Percentiles rank a stretch among this genome's conserved stretches.
phyloP scores from a whole-genome alignment of 2,329 filamentous ascomycete species.

The Phyllosticta citrichinensis region DNA sequence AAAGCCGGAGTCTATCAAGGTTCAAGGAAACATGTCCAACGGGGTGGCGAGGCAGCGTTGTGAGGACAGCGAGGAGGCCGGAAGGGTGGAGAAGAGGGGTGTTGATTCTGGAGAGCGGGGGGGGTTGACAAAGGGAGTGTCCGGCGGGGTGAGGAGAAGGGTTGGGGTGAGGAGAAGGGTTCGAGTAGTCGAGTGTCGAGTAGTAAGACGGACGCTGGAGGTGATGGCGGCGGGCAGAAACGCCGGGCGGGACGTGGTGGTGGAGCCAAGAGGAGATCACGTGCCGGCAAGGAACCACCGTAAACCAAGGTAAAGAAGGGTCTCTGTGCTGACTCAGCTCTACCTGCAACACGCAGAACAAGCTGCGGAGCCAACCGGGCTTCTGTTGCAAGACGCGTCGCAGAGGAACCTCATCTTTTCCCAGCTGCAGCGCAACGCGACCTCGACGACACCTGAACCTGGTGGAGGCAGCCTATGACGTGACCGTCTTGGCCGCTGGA shows the following conservation, averaged over 20 bases:
- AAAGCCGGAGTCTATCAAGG: background rate
- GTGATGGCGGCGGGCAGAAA: background rate
- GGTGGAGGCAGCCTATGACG: slow-evolving; percentile 4
- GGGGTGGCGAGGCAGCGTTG: background rate
- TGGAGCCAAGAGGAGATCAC: too few relatives aligned
- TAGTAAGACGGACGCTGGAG: background rate
- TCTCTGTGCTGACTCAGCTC: too few relatives aligned
- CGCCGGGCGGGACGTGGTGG: too few relatives aligned
- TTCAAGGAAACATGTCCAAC: slow-evolving; percentile 7
- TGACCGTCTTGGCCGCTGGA: slow-evolving; percentile 3
- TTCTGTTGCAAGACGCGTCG: too few relatives aligned
- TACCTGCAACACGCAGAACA: too few relatives aligned
- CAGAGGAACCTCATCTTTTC: too few relatives aligned
- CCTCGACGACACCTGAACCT: too few relatives aligned
- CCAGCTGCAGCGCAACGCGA: too few relatives aligned
- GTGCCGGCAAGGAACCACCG: too few relatives aligned
- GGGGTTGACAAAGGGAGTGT: background rate
- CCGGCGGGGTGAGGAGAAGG: background rate
- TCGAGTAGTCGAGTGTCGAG: background rate
- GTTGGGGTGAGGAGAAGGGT: background rate
- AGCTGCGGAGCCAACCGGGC: too few relatives aligned
- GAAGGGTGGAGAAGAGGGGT: background rate
- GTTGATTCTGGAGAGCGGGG: background rate
- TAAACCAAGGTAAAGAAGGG: too few relatives aligned
- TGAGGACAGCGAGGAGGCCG: background rate